phyloP scores from a whole-genome alignment of 768 basidiomycete genomes.

The Suillus sp. region DNA sequence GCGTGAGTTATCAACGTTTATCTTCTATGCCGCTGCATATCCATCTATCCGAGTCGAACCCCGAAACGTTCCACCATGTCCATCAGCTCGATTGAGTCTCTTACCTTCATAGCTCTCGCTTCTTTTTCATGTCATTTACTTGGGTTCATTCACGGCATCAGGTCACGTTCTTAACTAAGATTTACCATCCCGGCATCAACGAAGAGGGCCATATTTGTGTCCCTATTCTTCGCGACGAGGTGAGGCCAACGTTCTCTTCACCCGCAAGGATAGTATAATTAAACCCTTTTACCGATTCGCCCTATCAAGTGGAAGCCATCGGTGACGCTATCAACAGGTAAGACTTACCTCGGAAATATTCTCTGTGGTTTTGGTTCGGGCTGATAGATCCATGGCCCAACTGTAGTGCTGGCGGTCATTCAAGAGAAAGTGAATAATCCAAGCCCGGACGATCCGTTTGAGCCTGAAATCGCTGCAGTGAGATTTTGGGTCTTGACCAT shows the following conservation, averaged over 20 bases:
- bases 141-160: conserved; percentile 31
- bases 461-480: conserved; percentile 84
- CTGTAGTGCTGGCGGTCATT: conserved; percentile 68
- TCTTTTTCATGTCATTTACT: conserved; percentile 20
- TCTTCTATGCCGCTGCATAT: conserved; percentile 11
- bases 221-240: conserved; percentile 82
- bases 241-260: conserved; percentile 35
- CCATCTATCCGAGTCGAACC: conserved; percentile 15
- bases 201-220: conserved; percentile 88
- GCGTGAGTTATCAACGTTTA: conserved; percentile 43
- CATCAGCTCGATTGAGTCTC: conserved; percentile 9
- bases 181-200: conserved; percentile 90
- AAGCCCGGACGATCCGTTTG: conserved; percentile 85
- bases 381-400: conserved; percentile 6
- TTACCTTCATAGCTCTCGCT: conserved; percentile 2
- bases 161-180: conserved; percentile 85
- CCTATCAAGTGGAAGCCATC: conserved; percentile 79
- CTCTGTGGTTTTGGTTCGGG: background rate
- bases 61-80: conserved; percentile 22
- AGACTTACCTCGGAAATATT: conserved; percentile 13
- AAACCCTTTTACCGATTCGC: conserved; percentile 10
- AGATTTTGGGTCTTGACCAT: conserved; percentile 27
- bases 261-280: background rate
- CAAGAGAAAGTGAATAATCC: conserved; percentile 89
- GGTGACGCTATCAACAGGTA: conserved; percentile 70